A percentile compares a stretch with the other conserved stretches of the same genome.
phyloP scores from a whole-genome alignment of 805 yeast species.

The Candida peoriensis region DNA sequence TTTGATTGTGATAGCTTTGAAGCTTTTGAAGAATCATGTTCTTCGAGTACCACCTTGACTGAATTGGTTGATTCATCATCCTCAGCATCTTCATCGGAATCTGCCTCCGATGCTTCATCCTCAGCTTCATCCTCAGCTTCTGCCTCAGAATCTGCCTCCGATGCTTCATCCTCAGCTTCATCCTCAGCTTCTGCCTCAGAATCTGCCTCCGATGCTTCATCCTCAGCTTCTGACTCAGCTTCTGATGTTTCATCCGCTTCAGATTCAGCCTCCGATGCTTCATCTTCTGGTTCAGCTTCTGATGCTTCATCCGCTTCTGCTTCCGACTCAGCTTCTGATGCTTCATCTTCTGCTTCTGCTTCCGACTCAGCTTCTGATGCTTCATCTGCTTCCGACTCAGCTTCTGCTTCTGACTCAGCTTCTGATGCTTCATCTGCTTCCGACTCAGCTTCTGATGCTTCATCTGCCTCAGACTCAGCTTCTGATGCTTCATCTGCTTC shows the following conservation, averaged over 20 bases:
- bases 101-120: neutral
- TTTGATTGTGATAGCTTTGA: constrained; percentile 10
- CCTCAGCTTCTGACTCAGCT: neutral
- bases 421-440: neutral
- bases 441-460: neutral
- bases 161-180: constrained; percentile 2
- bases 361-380: constrained; percentile 1
- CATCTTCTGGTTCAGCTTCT: neutral
- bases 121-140: neutral
- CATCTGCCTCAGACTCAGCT: neutral
- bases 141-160: constrained; percentile 1
- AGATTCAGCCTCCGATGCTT: neutral
- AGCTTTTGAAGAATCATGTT: neutral
- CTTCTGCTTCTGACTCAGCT: neutral
- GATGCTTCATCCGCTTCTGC: constrained; percentile 2
- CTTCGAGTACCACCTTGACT: neutral
- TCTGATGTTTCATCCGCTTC: neutral
- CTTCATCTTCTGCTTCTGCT: neutral
- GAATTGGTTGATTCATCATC: neutral
- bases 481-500: constrained; percentile 3
- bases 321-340: neutral
- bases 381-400: neutral
- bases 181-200: constrained; percentile 1
- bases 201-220: constrained; percentile 1
- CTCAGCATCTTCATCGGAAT: constrained; percentile 1